These are phyloP conservation scores for Cantharellus cinnabarinus DNA, from an alignment of 768 basidiomycete species.

Conservation along the genomic window DNA sequence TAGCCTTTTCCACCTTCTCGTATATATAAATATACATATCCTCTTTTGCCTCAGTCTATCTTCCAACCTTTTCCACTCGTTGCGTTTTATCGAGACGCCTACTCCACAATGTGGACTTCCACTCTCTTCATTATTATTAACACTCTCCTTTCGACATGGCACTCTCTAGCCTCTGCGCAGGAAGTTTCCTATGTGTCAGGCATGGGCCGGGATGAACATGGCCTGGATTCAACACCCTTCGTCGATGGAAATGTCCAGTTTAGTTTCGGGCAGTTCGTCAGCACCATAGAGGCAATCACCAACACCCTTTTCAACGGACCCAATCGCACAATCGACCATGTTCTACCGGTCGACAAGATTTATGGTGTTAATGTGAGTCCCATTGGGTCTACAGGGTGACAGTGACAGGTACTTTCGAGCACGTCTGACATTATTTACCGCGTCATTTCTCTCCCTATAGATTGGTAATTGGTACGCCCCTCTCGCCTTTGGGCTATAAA, in stretches of 20 bases:
- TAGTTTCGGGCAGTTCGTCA: not conserved
- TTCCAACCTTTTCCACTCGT: too few relatives aligned
- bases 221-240: too few relatives aligned
- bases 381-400: not conserved
- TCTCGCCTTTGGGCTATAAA: not conserved
- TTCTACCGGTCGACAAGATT: constrained; percentile 27
- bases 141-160: too few relatives aligned
- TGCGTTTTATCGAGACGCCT: too few relatives aligned
- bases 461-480: not conserved
- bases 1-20: too few relatives aligned
- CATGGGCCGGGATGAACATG: too few relatives aligned
- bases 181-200: too few relatives aligned
- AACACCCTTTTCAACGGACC: not conserved
- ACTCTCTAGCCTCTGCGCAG: too few relatives aligned
- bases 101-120: too few relatives aligned
- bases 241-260: not conserved
- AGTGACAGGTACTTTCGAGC: not conserved
- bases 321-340: constrained; percentile 18
- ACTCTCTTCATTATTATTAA: too few relatives aligned
- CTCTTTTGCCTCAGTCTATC: too few relatives aligned
- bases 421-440: not conserved
- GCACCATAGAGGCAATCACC: not conserved
- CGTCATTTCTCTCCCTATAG: not conserved
- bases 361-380: constrained; percentile 50
- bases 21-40: too few relatives aligned